Base-by-base conservation (phyloP, 164 flowering plant species). In the Liquidambar formosana region DNA sequence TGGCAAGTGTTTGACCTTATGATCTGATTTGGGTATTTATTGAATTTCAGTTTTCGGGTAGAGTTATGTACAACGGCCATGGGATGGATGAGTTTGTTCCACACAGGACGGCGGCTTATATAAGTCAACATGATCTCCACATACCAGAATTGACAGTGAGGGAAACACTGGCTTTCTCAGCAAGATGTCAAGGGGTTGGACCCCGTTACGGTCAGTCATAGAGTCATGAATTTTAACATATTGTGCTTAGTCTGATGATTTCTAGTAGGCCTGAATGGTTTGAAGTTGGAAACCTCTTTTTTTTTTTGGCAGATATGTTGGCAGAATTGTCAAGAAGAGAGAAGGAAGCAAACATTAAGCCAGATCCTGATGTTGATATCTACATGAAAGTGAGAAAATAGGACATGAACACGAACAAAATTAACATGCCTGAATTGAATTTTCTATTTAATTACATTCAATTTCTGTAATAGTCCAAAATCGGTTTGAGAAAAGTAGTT, bases 291-390 rank as follows among this genome's bases (percentile, higher is more conserved):
- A 70, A 59, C 53, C 53, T 67, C n/a, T n/a, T n/a, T n/a, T n/a
- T n/a, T n/a, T n/a, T n/a, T n/a, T n/a, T 9, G 75, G 68, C 81
- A 87, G 91, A 85, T 1, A 84, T 85, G 84, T 60, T 87, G 71
- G 73, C 75, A 61, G 91, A 87, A 66, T 65, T 85, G 66, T 74
- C 81, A 41, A 80, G 88, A 74, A 81, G 88, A 78, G 91, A 87
- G 66, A 84, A 82, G 64, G 84, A 63, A 0, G 86, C 84, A 43
- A 82, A 84, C 52, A 85, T 87, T 19, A 85, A 79, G 72, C 91
- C 91, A 5, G 91, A 87, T 70, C 84, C 86, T 48, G 87, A 83
- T 73, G 22, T 87, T 64, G 91, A 87, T 76, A 66, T 85, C 22
- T 84, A 69, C 72, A 85, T 85, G 89, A 87, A 85, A 84, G 90